Conservation (phyloP, 495 filamentous ascomycete species). For the Pyrenula massariospora region DNA sequence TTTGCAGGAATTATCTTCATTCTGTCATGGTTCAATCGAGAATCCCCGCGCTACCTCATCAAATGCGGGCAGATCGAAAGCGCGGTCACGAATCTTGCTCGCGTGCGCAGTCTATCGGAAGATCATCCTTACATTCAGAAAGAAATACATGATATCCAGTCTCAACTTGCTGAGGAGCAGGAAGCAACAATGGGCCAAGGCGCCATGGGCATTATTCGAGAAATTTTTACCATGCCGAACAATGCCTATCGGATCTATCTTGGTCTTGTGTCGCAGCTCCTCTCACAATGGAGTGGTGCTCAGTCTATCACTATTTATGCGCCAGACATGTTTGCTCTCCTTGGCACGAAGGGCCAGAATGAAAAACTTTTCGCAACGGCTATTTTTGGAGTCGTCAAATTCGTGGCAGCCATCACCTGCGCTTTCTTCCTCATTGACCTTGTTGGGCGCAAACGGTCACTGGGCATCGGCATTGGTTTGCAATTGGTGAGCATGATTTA, state of each 20-base stretch:
- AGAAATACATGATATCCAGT: conserved; percentile 38
- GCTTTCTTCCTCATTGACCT: conserved; percentile 65
- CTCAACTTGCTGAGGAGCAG: conserved; percentile 34
- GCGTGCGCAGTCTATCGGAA: conserved; percentile 33
- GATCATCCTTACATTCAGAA: conserved; percentile 35
- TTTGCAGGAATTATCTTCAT: conserved; percentile 42
- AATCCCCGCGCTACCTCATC: conserved; percentile 48
- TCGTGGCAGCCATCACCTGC: conserved; percentile 49
- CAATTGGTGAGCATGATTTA: conserved; percentile 58
- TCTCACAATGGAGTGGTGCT: conserved; percentile 61
- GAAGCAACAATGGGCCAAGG: conserved; percentile 47
- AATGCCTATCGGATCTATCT: conserved; percentile 57
- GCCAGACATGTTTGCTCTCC: conserved; percentile 50
- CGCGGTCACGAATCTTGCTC: conserved; percentile 31
- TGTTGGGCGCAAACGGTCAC: conserved; percentile 58
- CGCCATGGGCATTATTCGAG: conserved; percentile 42
- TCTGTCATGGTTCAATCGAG: conserved; percentile 36
- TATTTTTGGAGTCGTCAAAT: conserved; percentile 61
- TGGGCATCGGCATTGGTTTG: conserved; percentile 50
- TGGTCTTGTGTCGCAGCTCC: conserved; percentile 43
- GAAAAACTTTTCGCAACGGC: conserved; percentile 55
- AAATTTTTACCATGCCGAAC: conserved; percentile 44
- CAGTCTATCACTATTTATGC: conserved; percentile 58
- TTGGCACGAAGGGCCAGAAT: conserved; percentile 49
- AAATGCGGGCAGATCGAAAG: conserved; percentile 35